These are phyloP conservation scores for Gloeostereum incarnatum DNA, from an alignment of 768 basidiomycete species.

Conservation along the genomic window DNA sequence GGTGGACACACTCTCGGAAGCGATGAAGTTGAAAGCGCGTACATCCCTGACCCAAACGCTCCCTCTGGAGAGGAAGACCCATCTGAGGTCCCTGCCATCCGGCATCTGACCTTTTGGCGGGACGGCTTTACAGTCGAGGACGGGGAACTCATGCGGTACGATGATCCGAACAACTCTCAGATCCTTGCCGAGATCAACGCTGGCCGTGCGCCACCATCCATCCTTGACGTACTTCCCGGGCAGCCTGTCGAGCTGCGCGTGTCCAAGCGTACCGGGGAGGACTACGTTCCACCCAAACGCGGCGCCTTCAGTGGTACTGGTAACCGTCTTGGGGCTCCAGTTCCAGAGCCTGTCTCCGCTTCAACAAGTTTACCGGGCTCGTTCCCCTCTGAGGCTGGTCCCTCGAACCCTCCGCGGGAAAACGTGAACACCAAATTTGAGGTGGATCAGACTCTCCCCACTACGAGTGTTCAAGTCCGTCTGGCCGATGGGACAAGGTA, in stretches of 20 bases:
- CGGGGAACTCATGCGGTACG: slow-evolving; percentile 76
- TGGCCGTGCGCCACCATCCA: slow-evolving; percentile 70
- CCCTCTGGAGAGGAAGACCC: background rate
- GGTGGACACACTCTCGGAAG: slow-evolving; percentile 82
- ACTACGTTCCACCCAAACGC: slow-evolving; percentile 53
- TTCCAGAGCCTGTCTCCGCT: slow-evolving; percentile 30
- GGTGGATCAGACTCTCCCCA: slow-evolving; percentile 76
- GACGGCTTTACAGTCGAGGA: slow-evolving; percentile 91
- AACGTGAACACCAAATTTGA: slow-evolving; percentile 51
- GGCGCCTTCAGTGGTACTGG: slow-evolving; percentile 65
- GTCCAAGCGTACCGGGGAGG: slow-evolving; percentile 56
- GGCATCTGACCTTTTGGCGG: slow-evolving; percentile 85
- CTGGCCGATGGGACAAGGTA: slow-evolving; percentile 87
- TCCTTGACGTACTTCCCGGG: slow-evolving; percentile 63
- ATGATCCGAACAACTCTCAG: slow-evolving; percentile 62
- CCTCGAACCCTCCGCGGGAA: slow-evolving; percentile 16
- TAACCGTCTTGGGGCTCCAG: slow-evolving; percentile 72
- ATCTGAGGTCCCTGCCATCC: slow-evolving; percentile 43
- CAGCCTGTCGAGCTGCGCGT: slow-evolving; percentile 85
- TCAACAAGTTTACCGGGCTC: slow-evolving; percentile 45
- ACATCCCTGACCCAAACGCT: slow-evolving; percentile 64
- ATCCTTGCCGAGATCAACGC: slow-evolving; percentile 70
- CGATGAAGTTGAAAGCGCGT: slow-evolving; percentile 77
- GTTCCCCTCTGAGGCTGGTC: slow-evolving; percentile 30
- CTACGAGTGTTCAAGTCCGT: slow-evolving; percentile 85